These are phyloP conservation scores for Claviceps pazoutovae DNA, from an alignment of 2,329 filamentous ascomycete genomes.

Conservation along the genomic window DNA sequence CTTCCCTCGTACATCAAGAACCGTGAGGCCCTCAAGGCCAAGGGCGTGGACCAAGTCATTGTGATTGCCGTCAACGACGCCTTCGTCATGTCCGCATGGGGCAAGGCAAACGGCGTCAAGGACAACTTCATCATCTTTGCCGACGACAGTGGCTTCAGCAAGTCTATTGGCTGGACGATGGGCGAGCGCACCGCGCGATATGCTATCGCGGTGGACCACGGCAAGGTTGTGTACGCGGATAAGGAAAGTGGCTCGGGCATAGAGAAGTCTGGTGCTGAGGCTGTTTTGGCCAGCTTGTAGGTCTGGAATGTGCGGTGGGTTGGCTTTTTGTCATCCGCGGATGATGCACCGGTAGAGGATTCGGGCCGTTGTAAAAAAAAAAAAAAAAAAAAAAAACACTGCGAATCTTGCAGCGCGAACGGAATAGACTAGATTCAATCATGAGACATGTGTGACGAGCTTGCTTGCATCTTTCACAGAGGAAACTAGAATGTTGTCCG, in stretches of 20 bases:
- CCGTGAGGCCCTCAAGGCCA: conserved; percentile 54
- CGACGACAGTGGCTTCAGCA: conserved; percentile 58
- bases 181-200: conserved; percentile 66
- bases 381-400: no score
- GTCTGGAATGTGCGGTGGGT: not conserved
- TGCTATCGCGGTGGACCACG: conserved; percentile 69
- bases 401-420: not conserved
- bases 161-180: conserved; percentile 62
- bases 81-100: conserved; percentile 80
- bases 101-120: conserved; percentile 70
- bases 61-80: conserved; percentile 76
- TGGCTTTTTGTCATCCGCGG: not conserved
- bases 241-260: conserved; percentile 45
- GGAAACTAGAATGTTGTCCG: no score
- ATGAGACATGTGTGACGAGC: not conserved
- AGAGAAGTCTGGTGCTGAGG: conserved; percentile 37
- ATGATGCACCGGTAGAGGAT: not conserved
- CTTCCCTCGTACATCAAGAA: conserved; percentile 68
- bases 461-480: not conserved
- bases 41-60: conserved; percentile 71
- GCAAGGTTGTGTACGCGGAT: conserved; percentile 70
- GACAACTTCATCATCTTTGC: conserved; percentile 63
- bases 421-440: not conserved
- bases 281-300: conserved; percentile 39
- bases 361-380: not conserved